phyloP scores from a whole-genome alignment of 192 early-diverging fungal genomes.

The Coemansia sp. region DNA sequence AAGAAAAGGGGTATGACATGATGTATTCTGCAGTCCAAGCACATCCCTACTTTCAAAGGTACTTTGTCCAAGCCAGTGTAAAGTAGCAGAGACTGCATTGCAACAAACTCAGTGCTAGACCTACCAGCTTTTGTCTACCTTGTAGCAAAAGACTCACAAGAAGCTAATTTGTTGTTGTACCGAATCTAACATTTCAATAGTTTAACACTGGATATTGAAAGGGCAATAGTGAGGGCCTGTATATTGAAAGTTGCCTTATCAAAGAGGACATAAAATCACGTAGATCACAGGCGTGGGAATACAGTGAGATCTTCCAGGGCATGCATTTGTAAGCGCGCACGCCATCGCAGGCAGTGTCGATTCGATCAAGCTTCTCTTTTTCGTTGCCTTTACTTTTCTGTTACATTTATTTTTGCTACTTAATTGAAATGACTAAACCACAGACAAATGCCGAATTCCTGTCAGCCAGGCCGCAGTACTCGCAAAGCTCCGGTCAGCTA shows the following conservation, averaged over 20 bases:
- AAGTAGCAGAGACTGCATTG: too few species aligned
- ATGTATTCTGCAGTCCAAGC: too few species aligned
- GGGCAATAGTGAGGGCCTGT: too few species aligned
- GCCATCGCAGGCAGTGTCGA: background rate
- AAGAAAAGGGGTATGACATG: too few species aligned
- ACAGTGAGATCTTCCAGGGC: background rate
- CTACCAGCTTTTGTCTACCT: too few species aligned
- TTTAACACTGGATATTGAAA: too few species aligned
- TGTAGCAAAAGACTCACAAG: too few species aligned
- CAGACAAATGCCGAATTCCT: conserved; percentile 29
- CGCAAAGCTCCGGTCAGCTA: conserved; percentile 31
- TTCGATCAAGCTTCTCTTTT: background rate
- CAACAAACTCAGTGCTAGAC: too few species aligned
- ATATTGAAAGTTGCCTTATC: background rate
- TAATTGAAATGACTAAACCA: conserved; percentile 4
- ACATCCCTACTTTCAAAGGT: too few species aligned
- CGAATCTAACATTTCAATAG: too few species aligned
- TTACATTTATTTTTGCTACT: background rate
- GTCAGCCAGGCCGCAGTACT: conserved; percentile 27
- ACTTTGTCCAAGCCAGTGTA: too few species aligned
- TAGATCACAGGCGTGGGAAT: background rate
- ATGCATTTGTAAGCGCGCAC: background rate
- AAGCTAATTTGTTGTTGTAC: too few species aligned
- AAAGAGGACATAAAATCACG: background rate
- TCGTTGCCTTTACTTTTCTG: background rate